Conservation (phyloP, 768 basidiomycete species). For the Rhodotorula paludigena region DNA sequence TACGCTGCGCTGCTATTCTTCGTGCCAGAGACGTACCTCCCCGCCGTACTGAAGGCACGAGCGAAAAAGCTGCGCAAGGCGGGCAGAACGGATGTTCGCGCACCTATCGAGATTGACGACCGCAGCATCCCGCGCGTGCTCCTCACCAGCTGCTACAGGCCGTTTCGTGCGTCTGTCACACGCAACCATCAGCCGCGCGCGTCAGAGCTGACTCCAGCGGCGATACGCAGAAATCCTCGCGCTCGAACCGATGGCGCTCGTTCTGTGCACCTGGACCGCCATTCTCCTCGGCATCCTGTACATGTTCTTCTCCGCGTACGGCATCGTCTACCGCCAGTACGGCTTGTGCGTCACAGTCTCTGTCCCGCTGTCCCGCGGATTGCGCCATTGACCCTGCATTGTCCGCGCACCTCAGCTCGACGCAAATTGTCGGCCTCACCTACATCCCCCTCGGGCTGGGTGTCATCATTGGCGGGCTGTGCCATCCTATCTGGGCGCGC, state of each 20-base stretch:
- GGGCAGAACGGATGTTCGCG: constrained; percentile 58
- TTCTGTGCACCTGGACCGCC: constrained; percentile 64
- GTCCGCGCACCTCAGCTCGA: constrained; percentile 7
- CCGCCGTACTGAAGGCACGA: constrained; percentile 53
- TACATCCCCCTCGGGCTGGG: constrained; percentile 44
- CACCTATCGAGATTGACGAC: constrained; percentile 58
- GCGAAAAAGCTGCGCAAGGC: constrained; percentile 54
- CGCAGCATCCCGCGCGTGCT: constrained; percentile 54
- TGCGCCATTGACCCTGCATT: background rate
- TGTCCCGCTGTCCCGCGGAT: background rate
- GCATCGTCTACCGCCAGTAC: constrained; percentile 45
- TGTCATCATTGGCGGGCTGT: constrained; percentile 41
- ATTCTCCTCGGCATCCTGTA: constrained; percentile 48
- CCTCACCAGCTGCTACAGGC: constrained; percentile 59
- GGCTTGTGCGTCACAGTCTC: constrained; percentile 44
- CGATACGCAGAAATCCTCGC: constrained; percentile 51
- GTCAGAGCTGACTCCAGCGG: too few species aligned
- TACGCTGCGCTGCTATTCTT: constrained; percentile 53
- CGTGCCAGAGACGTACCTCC: constrained; percentile 66
- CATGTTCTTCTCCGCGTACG: constrained; percentile 47
- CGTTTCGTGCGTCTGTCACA: constrained; percentile 58
- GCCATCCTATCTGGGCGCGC: constrained; percentile 45
- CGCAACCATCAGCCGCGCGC: too few species aligned
- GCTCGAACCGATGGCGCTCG: constrained; percentile 69
- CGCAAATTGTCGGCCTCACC: constrained; percentile 13